Conservation (phyloP, 139 green algal species). For the Micractinium sp. region DNA sequence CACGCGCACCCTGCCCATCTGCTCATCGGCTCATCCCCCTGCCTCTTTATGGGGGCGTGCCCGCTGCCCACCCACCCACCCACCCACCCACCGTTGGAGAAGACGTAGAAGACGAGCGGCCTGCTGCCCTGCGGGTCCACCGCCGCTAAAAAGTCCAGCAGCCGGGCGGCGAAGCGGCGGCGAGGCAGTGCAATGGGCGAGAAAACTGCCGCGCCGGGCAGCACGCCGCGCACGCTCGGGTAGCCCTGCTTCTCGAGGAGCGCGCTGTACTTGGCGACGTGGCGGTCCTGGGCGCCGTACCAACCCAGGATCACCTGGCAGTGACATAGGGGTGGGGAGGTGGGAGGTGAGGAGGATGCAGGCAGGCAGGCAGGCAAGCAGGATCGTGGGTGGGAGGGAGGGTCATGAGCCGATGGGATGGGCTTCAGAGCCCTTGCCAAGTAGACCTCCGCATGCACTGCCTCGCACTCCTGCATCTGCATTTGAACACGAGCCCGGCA, state of each 20-base stretch:
- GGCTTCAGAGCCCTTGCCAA: no score
- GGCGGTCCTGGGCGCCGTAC: background rate
- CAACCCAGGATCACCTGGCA: conserved; percentile 33
- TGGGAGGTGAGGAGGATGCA: no score
- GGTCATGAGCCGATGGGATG: no score
- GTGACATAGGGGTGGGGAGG: background rate
- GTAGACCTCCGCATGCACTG: no score
- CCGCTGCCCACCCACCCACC: background rate
- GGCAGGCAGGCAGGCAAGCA: background rate
- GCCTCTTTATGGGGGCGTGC: background rate
- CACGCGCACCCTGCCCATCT: background rate
- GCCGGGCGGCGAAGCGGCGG: background rate
- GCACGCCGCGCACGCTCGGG: background rate
- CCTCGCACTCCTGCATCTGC: background rate
- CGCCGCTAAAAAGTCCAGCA: conserved; percentile 13
- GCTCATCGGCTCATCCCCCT: no score
- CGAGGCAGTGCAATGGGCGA: background rate
- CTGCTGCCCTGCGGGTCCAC: background rate
- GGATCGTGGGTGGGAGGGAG: no score
- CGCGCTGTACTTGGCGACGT: conserved; percentile 20
- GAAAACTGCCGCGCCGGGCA: conserved; percentile 26
- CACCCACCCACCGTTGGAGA: conserved; percentile 36
- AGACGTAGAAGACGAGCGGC: conserved; percentile 32
- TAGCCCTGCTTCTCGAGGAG: conserved; percentile 14
- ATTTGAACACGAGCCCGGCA: background rate